phyloP scores from a whole-genome alignment of 139 green algal species.

The Yamagishiella unicocca region DNA sequence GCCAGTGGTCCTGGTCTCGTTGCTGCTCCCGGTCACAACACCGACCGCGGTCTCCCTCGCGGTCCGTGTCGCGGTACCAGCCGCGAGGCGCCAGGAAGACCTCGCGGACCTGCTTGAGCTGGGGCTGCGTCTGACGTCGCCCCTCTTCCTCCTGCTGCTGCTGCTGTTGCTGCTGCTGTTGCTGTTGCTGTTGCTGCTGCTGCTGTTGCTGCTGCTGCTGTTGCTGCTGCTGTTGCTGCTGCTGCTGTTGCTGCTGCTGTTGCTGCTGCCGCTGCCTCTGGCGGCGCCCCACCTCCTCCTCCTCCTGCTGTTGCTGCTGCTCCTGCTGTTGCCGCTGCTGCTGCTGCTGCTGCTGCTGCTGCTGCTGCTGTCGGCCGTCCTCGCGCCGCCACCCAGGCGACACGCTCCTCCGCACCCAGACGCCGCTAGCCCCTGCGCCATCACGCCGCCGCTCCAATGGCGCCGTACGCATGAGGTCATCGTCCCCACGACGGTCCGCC shows the following conservation, averaged over 20 bases:
- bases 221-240: background rate
- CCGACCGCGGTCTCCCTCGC: background rate
- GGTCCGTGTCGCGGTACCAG: background rate
- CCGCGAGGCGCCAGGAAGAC: too few species aligned
- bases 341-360: too few species aligned
- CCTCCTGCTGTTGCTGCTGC: background rate
- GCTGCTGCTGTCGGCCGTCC: background rate
- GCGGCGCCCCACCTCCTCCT: background rate
- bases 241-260: background rate
- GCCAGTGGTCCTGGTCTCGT: background rate
- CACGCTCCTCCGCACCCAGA: too few species aligned
- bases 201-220: background rate
- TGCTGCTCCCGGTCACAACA: background rate
- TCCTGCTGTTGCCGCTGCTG: too few species aligned
- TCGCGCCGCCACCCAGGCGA: too few species aligned
- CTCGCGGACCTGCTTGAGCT: background rate
- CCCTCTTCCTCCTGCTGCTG: background rate
- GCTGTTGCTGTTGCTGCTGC: background rate
- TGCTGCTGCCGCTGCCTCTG: background rate
- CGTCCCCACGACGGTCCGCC: too few species aligned
- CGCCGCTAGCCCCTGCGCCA: too few species aligned
- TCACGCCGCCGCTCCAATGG: too few species aligned
- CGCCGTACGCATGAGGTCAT: too few species aligned
- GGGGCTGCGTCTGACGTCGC: background rate
- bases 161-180: background rate